Base-by-base conservation (phyloP, 78 protist genomes). In the Dictyostelium purpureum region DNA sequence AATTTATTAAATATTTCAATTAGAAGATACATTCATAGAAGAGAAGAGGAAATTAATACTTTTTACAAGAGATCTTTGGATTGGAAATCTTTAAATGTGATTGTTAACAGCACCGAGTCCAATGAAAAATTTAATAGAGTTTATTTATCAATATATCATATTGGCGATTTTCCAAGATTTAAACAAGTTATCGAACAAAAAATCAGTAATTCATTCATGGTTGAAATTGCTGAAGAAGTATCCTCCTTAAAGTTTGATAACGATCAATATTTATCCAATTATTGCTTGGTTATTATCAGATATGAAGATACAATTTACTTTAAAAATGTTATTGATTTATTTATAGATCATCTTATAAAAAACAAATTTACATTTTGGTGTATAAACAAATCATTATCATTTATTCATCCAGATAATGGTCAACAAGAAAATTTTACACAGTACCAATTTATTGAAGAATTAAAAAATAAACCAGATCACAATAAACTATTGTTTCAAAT, bases 1-100 rank as follows among this genome's bases (percentile, higher is more conserved):
- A 63, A 63, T 63, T 33, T 63, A 63, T 33, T 63, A 63, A 63
- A 63, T 31, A 63, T 33, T 33, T 63, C 71, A 63, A 63, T 63
- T 63, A 63, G 18, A 24, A 63, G 7, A 16, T 2, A 31, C 71
- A 63, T 47, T 10, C 0, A 1, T 14, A 47, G 52, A 47, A 47
- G 12, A 14, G 12, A 47, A 47, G 52, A 47, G 0, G 52, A 3
- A 14, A 47, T 14, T 14, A 16, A 1, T 47, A 63, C 12, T 16
- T 31, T 6, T 33, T 14, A 5, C 43, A 28, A 31, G 18, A 16
- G 33, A 33, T 63, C 33, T 31, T 63, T 63, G 33, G 33, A 63
- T 31, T 63, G 71, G 71, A 63, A 63, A 4, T 33, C 26, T 6
- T 28, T 63, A 14, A 28, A 63, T 31, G 6, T 57, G 7, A 57